These are phyloP conservation scores for Laguncularia racemosa DNA, from an alignment of 345 rosid species.

Conservation along the genomic window DNA sequence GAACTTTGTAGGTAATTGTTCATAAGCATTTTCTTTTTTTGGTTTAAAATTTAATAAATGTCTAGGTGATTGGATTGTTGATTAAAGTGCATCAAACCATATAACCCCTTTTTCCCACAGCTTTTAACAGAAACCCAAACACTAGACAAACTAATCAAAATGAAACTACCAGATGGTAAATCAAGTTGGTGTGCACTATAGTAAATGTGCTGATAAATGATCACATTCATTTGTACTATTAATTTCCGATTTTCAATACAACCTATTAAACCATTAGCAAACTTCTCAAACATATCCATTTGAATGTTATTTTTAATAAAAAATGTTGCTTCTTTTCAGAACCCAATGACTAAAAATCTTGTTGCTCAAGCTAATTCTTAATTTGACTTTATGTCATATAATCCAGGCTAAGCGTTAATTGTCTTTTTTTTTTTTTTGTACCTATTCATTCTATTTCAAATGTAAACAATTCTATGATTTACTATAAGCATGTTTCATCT, in stretches of 20 bases:
- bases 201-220: background rate
- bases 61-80: background rate
- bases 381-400: too few relatives aligned
- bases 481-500: too few relatives aligned
- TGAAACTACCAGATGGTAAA: background rate
- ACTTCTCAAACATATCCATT: background rate
- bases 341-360: background rate
- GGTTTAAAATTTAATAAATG: too few relatives aligned
- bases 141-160: fast-evolving
- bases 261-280: background rate
- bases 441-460: too few relatives aligned
- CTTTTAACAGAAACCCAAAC: background rate
- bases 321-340: background rate
- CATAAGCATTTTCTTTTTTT: too few relatives aligned
- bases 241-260: background rate
- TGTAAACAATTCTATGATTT: too few relatives aligned
- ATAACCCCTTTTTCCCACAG: background rate
- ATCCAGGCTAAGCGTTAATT: too few relatives aligned
- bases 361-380: too few relatives aligned
- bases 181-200: background rate
- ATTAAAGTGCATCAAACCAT: background rate
- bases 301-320: background rate
- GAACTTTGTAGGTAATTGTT: too few relatives aligned
- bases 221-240: background rate
- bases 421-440: too few relatives aligned